Evolutionary conservation across 2,329 filamentous ascomycete species (phyloP).

Genomic region (Lecanicillium sp.): DNA sequence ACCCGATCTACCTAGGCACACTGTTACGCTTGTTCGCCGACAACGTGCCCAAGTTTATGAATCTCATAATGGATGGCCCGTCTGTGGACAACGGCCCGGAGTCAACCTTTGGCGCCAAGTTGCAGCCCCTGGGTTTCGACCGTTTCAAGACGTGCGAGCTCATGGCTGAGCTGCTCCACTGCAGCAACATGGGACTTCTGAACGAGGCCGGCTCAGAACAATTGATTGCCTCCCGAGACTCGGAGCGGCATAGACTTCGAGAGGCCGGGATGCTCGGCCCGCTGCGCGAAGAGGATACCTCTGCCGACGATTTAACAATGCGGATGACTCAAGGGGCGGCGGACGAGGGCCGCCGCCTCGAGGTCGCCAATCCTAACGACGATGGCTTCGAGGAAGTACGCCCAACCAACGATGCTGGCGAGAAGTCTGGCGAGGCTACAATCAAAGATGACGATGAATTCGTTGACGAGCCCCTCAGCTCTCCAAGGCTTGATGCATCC

Average conservation of each 20-base stretch:
- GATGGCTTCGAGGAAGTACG: conserved; percentile 88
- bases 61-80: conserved; percentile 71
- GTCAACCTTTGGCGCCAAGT: conserved; percentile 83
- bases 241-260: conserved; percentile 72
- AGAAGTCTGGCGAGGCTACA: background rate
- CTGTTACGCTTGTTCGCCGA: conserved; percentile 82
- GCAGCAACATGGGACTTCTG: conserved; percentile 95
- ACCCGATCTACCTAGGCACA: conserved; percentile 92
- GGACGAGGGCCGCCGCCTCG: conserved; percentile 62
- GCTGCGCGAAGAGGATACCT: conserved; percentile 30
- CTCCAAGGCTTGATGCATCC: conserved; percentile 55
- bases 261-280: conserved; percentile 61
- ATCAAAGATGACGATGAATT: conserved; percentile 62
- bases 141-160: conserved; percentile 98
- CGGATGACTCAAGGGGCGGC: conserved; percentile 39
- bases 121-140: conserved; percentile 93
- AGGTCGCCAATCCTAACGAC: conserved; percentile 74
- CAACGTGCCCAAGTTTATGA: conserved; percentile 91
- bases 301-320: conserved; percentile 55
- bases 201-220: conserved; percentile 89
- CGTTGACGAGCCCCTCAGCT: conserved; percentile 69
- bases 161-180: conserved; percentile 95
- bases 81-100: conserved; percentile 67
- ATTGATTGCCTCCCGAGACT: conserved; percentile 71
- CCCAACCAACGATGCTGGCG: conserved; percentile 28